Base-by-base conservation (phyloP, 1,284 basidiomycete genomes). In the Sporisorium scitamineum region DNA sequence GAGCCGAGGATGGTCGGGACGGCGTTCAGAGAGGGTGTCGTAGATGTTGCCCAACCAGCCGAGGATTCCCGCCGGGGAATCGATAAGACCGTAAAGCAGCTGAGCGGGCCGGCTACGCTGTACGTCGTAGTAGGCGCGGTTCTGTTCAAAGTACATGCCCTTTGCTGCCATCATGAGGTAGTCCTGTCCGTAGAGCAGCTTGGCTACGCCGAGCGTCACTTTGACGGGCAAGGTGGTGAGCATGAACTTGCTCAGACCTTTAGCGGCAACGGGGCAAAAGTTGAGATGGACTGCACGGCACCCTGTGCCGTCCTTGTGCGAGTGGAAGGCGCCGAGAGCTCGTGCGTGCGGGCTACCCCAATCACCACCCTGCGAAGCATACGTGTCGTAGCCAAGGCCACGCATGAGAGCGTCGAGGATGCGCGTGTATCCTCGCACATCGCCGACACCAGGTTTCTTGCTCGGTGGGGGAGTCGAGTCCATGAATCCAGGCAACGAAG, bases 211-310 rank as follows among this genome's bases (percentile, higher is more conserved):
- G 22, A 70, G 51, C 4, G 76, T 71, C 22, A 68, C 64, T 24
- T 62, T 66, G 51, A 26, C 41, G 27, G 77, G 77, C 1, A 79
- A 34, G 7, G 55, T 24, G n/a, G 20, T 42, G n/a, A 69, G 50
- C 66, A 79, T 74, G 42, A 74, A 52, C 54, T 76, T 76, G 63
- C 47, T 61, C 14, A 79, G 22, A 2, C 72, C 71, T 24, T 61
- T 58, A 22, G 76, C 67, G 22, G 73, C 61, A 20, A 72, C 69
- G 26, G 80, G 80, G 57, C 77, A 80, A 42, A 81, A 81, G 66
- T 81, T 81, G 66, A 81, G 74, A 48, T 81, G 80, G 41, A 80
- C 73, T 0, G 79, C 79, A n/a, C 70, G 66, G 22, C 77, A 79
- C 26, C 77, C 77, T 6, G 70, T 76, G 16, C 73, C 77, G 51